phyloP scores from a whole-genome alignment of 805 yeast species.

The Metschnikowia sp. region DNA sequence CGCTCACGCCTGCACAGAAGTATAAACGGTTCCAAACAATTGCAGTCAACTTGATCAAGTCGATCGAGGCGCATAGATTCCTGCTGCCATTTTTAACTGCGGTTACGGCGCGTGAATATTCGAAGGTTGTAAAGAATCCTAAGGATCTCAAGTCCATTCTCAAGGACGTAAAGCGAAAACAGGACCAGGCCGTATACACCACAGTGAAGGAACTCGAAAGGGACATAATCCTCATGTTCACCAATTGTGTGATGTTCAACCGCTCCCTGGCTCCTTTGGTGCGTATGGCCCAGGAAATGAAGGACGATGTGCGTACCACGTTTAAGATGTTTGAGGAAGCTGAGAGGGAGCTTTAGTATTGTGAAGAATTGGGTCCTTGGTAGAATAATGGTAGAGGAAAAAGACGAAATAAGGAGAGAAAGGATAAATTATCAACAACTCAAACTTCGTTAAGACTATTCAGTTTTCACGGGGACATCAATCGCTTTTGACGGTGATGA shows the following conservation, averaged over 20 bases:
- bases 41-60: slow-evolving; percentile 58
- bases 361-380: too few relatives aligned
- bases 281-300: slow-evolving; percentile 66
- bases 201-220: slow-evolving; percentile 61
- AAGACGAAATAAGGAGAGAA: too few relatives aligned
- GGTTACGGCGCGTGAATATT: slow-evolving; percentile 71
- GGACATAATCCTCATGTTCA: slow-evolving; percentile 72
- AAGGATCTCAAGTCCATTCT: slow-evolving; percentile 65
- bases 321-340: slow-evolving; percentile 60
- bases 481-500: too few relatives aligned
- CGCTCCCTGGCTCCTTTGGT: slow-evolving; percentile 60
- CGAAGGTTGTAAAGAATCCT: slow-evolving; percentile 58
- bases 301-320: slow-evolving; percentile 56
- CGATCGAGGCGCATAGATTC: slow-evolving; percentile 65
- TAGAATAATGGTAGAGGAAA: too few relatives aligned
- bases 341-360: slow-evolving; percentile 17
- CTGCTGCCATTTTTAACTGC: slow-evolving; percentile 74
- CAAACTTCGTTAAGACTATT: too few relatives aligned
- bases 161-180: slow-evolving; percentile 47
- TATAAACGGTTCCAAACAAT: slow-evolving; percentile 56
- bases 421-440: too few relatives aligned
- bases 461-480: too few relatives aligned
- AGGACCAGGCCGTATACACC: slow-evolving; percentile 41
- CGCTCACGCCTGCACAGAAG: slow-evolving; percentile 8
- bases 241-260: slow-evolving; percentile 83